A percentile compares a stretch with the other conserved stretches of the same genome.
phyloP scores from a whole-genome alignment of 345 rosid genomes.

The Hypericum androsaemum region DNA sequence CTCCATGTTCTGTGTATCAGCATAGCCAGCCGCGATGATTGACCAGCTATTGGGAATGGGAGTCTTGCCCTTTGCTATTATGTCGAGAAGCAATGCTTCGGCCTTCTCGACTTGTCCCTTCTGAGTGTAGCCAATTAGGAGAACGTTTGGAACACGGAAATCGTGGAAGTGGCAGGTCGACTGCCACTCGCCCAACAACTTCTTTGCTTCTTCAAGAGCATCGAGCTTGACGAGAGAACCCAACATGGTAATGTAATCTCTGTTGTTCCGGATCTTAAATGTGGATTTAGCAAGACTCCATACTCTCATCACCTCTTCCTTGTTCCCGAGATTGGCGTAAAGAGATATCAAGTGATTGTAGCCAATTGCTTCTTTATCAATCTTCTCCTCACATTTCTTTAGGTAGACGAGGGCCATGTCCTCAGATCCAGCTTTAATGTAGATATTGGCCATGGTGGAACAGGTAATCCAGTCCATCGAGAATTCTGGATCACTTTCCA shows the following conservation, averaged over 20 bases:
- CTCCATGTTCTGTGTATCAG: constrained; percentile 30
- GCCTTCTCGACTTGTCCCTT: constrained; percentile 33
- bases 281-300: constrained; percentile 28
- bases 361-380: constrained; percentile 23
- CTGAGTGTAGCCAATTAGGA: constrained; percentile 31
- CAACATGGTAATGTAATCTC: constrained; percentile 30
- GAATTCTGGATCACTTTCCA: constrained; percentile 23
- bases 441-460: constrained; percentile 24
- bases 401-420: constrained; percentile 28
- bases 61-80: constrained; percentile 18
- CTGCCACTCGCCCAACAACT: constrained; percentile 34
- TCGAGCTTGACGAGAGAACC: constrained; percentile 29
- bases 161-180: constrained; percentile 25
- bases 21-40: constrained; percentile 28
- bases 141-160: constrained; percentile 37
- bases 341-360: constrained; percentile 31
- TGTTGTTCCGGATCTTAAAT: constrained; percentile 26
- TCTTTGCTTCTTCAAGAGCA: constrained; percentile 31
- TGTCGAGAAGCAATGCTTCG: constrained; percentile 24
- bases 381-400: constrained; percentile 30
- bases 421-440: constrained; percentile 26
- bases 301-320: constrained; percentile 31
- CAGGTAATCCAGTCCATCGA: constrained; percentile 38
- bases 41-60: constrained; percentile 37
- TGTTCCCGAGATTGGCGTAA: constrained; percentile 33